A percentile compares a stretch with the other conserved stretches of the same genome.
Conservation (phyloP, 768 basidiomycete species). For the Tylopilus felleus region DNA sequence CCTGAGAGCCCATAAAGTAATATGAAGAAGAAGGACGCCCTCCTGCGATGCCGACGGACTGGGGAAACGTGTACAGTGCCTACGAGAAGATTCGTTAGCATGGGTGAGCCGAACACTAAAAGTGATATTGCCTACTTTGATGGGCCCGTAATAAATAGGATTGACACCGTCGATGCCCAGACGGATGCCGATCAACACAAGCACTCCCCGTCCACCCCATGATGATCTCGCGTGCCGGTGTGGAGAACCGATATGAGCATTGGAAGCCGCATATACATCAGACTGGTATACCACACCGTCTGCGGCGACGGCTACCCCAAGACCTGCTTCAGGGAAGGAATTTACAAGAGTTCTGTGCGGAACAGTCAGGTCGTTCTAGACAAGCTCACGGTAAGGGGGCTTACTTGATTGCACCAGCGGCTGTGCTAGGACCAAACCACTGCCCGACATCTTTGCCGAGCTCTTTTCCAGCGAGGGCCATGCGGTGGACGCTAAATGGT, state of each 20-base stretch:
- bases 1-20: slow-evolving; percentile 94
- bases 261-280: slow-evolving; percentile 81
- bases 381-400: slow-evolving; percentile 14
- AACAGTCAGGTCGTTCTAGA: slow-evolving; percentile 2
- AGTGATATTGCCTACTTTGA: slow-evolving; percentile 50
- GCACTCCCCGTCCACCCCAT: slow-evolving; percentile 85
- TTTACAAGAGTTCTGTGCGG: slow-evolving; percentile 66
- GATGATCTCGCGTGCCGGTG: slow-evolving; percentile 28
- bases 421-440: slow-evolving; percentile 98
- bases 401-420: slow-evolving; percentile 94
- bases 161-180: slow-evolving; percentile 93
- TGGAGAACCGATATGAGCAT: slow-evolving; percentile 29
- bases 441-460: slow-evolving; percentile 93
- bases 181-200: slow-evolving; percentile 82
- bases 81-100: slow-evolving; percentile 28
- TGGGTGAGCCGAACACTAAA: not conserved
- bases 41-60: slow-evolving; percentile 95
- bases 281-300: slow-evolving; percentile 82
- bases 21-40: slow-evolving; percentile 96
- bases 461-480: slow-evolving; percentile 93
- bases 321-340: slow-evolving; percentile 72
- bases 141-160: slow-evolving; percentile 87
- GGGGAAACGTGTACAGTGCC: slow-evolving; percentile 89
- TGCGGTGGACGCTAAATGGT: slow-evolving; percentile 94
- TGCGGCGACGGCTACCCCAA: slow-evolving; percentile 78